These are phyloP conservation scores for Bimuria novae-zelandiae DNA, from an alignment of 2,329 filamentous ascomycete species.

Conservation along the genomic window DNA sequence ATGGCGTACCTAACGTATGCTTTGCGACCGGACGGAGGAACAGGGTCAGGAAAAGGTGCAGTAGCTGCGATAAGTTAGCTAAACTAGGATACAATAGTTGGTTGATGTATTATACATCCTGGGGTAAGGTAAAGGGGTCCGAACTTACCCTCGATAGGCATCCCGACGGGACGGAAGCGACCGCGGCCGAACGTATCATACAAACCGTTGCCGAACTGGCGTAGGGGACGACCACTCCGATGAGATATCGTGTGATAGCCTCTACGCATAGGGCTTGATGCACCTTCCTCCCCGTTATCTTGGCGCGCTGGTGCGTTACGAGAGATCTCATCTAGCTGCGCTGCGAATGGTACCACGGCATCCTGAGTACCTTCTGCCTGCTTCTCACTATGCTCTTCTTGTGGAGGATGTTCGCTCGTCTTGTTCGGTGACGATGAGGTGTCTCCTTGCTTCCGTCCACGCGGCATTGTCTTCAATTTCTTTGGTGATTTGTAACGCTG, in stretches of 20 bases:
- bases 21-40: slow-evolving; percentile 28
- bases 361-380: neutral
- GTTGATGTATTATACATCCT: too few species aligned
- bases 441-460: slow-evolving; percentile 11
- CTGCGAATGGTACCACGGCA: neutral
- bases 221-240: slow-evolving; percentile 9
- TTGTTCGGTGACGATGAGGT: neutral
- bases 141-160: slow-evolving; percentile 40
- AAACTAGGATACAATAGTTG: too few species aligned
- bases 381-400: slow-evolving; percentile 11
- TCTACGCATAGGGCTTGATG: neutral
- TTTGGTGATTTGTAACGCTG: slow-evolving; percentile 18
- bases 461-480: slow-evolving; percentile 15
- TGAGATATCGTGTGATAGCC: slow-evolving; percentile 13
- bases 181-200: slow-evolving; percentile 23
- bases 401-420: slow-evolving; percentile 5
- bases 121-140: too few species aligned
- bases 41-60: slow-evolving; percentile 36
- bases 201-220: slow-evolving; percentile 27
- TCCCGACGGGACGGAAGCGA: slow-evolving; percentile 15
- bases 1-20: slow-evolving; percentile 13
- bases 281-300: slow-evolving; percentile 4
- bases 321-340: slow-evolving; percentile 13
- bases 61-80: too few species aligned
- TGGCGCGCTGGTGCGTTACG: slow-evolving; percentile 6